These are phyloP conservation scores for Cladophialophora chaetospira DNA, from an alignment of 2,329 filamentous ascomycete genomes.

Conservation along the genomic window DNA sequence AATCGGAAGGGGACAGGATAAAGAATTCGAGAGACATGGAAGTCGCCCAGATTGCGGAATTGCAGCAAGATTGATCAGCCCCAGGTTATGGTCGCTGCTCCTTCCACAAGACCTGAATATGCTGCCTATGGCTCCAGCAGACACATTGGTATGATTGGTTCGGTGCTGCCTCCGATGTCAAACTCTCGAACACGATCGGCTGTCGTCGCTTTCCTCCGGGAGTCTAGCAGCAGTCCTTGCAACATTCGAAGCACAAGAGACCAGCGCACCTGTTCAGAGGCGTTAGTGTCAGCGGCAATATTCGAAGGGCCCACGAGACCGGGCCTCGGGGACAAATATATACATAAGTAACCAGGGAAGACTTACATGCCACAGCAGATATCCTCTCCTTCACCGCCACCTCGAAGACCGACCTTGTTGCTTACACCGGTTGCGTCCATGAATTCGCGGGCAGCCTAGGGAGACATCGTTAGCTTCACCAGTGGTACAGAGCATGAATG, in stretches of 20 bases:
- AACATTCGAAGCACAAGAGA: conserved; percentile 33
- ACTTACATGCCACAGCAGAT: conserved; percentile 33
- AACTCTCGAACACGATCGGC: too few relatives aligned
- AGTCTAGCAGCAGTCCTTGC: conserved; percentile 31
- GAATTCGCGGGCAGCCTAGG: conserved; percentile 8
- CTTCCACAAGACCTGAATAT: too few relatives aligned
- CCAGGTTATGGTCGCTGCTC: too few relatives aligned
- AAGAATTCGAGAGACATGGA: too few relatives aligned
- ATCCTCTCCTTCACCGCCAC: conserved; percentile 31
- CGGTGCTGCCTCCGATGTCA: too few relatives aligned
- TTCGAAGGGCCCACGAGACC: not conserved
- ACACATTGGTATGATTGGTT: too few relatives aligned
- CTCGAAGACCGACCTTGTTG: conserved; percentile 29
- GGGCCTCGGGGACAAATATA: not conserved
- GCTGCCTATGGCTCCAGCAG: too few relatives aligned
- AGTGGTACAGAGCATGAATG: too few relatives aligned
- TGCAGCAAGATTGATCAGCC: too few relatives aligned
- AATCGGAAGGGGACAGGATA: too few relatives aligned
- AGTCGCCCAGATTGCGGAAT: too few relatives aligned
- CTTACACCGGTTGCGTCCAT: conserved; percentile 21
- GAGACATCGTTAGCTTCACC: not conserved
- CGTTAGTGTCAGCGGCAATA: not conserved
- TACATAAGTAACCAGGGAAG: not conserved
- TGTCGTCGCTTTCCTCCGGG: too few relatives aligned
- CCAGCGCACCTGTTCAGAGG: conserved; percentile 26